These are phyloP conservation scores for Crithidia sp. DNA, from an alignment of 208 protist genomes.

Conservation along the genomic window DNA sequence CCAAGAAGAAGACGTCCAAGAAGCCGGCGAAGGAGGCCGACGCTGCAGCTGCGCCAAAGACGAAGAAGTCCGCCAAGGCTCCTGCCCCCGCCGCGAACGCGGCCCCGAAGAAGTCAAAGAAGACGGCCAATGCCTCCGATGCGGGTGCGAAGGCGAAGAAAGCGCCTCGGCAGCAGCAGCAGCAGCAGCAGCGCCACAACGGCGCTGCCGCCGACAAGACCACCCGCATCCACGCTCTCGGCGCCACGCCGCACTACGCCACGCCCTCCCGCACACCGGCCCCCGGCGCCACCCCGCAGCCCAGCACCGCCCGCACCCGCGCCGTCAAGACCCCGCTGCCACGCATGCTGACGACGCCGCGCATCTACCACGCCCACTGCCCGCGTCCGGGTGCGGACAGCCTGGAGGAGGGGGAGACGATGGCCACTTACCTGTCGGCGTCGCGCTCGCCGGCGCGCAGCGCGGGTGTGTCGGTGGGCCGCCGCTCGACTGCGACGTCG, in stretches of 20 bases:
- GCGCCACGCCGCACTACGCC: conserved; percentile 6
- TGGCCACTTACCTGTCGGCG: conserved; percentile 15
- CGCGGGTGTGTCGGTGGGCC: not conserved
- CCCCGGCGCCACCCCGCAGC: not conserved
- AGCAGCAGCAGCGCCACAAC: not conserved
- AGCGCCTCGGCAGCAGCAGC: conserved; percentile 8
- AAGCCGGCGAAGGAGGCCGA: not conserved
- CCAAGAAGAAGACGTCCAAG: not conserved
- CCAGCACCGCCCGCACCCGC: conserved; percentile 4
- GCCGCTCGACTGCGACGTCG: not conserved
- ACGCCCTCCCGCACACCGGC: not conserved
- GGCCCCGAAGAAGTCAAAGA: not conserved
- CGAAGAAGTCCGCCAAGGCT: conserved; percentile 5
- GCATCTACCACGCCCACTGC: conserved; percentile 37
- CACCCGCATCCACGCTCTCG: not conserved
- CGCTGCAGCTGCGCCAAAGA: not conserved
- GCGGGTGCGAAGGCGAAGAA: not conserved
- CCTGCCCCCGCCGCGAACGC: not conserved
- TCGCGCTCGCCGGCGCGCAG: not conserved
- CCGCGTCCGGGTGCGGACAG: conserved; percentile 37
- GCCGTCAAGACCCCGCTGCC: conserved; percentile 21
- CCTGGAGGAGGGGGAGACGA: conserved; percentile 9
- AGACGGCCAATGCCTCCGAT: not conserved
- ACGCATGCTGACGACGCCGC: conserved; percentile 35
- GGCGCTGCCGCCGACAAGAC: not conserved